Evolutionary conservation across 768 basidiomycete species (phyloP).

Genomic region (Floccularia luteovirens): DNA sequence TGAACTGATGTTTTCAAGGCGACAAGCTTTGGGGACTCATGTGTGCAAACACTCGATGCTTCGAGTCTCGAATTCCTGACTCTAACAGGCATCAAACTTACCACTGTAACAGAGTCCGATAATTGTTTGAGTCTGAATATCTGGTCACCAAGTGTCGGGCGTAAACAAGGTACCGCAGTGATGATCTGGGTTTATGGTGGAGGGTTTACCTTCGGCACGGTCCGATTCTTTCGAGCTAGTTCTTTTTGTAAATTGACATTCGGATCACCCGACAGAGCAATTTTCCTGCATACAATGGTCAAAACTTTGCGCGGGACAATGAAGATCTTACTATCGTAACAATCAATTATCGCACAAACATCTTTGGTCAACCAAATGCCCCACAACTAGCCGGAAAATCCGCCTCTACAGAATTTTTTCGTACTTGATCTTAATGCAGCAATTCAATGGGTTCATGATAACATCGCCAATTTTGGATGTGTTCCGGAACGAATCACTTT

Average conservation of each 20-base stretch:
- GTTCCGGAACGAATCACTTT: slow-evolving; percentile 28
- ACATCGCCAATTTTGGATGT: slow-evolving; percentile 37
- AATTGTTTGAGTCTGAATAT: slow-evolving; percentile 28
- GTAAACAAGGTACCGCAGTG: slow-evolving; percentile 26
- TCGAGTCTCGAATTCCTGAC: slow-evolving; percentile 14
- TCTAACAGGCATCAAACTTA: slow-evolving; percentile 14
- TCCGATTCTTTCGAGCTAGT: slow-evolving; percentile 9
- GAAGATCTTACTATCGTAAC: slow-evolving; percentile 27
- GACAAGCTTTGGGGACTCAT: slow-evolving; percentile 20
- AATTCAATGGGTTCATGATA: slow-evolving; percentile 37
- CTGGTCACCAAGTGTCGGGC: slow-evolving; percentile 24
- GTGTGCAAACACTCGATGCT: slow-evolving; percentile 15
- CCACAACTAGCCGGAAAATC: slow-evolving; percentile 21
- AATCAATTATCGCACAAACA: slow-evolving; percentile 30
- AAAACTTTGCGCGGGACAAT: slow-evolving; percentile 20
- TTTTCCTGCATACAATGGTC: slow-evolving; percentile 16
- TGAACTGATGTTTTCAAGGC: slow-evolving; percentile 14
- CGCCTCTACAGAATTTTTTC: slow-evolving; percentile 27
- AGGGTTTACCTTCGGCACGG: slow-evolving; percentile 26
- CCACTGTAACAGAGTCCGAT: slow-evolving; percentile 23
- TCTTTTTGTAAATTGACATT: not conserved
- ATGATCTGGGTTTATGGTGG: slow-evolving; percentile 31
- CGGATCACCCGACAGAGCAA: slow-evolving; percentile 18
- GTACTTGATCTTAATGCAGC: slow-evolving; percentile 29
- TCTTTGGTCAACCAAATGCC: slow-evolving; percentile 31